Evolutionary conservation across 805 yeast species (phyloP).

Genomic region (Saturnispora besseyi): DNA sequence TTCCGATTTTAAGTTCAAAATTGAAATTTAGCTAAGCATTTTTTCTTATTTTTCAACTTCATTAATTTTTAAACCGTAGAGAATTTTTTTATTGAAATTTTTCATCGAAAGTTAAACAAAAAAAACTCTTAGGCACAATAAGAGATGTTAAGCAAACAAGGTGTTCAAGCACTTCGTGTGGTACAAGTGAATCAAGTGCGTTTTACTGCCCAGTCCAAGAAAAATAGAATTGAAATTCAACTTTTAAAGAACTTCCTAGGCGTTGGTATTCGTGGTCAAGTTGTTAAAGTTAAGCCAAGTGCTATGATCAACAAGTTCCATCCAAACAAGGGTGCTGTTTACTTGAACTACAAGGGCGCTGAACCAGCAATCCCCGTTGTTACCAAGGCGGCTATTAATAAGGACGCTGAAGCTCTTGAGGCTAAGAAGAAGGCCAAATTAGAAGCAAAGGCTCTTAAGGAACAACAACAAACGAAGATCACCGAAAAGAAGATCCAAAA

Average conservation of each 20-base stretch:
- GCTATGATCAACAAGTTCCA: constrained; percentile 75
- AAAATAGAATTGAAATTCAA: constrained; percentile 61
- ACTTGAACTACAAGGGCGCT: constrained; percentile 35
- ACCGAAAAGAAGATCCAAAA: not conserved
- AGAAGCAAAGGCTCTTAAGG: constrained; percentile 8
- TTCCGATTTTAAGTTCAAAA: not conserved
- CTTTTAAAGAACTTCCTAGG: constrained; percentile 57
- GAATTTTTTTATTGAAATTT: not conserved
- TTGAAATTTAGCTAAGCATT: not conserved
- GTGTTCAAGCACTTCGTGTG: not conserved
- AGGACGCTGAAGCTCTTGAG: constrained; percentile 11
- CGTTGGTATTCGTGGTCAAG: constrained; percentile 63
- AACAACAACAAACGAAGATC: constrained; percentile 4
- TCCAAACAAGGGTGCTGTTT: constrained; percentile 63
- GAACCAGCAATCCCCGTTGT: constrained; percentile 28
- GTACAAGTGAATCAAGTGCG: constrained; percentile 27
- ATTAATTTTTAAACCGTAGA: not conserved
- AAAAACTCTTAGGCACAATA: not conserved
- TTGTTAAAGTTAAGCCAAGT: constrained; percentile 67
- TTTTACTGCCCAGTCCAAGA: constrained; percentile 39
- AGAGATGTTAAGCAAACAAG: not conserved
- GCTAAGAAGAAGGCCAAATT: constrained; percentile 10
- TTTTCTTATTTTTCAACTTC: not conserved
- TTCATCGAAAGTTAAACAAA: not conserved
- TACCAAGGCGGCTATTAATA: constrained; percentile 11